Conservation (phyloP, 2,329 filamentous ascomycete species). For the Cercospora sp. region DNA sequence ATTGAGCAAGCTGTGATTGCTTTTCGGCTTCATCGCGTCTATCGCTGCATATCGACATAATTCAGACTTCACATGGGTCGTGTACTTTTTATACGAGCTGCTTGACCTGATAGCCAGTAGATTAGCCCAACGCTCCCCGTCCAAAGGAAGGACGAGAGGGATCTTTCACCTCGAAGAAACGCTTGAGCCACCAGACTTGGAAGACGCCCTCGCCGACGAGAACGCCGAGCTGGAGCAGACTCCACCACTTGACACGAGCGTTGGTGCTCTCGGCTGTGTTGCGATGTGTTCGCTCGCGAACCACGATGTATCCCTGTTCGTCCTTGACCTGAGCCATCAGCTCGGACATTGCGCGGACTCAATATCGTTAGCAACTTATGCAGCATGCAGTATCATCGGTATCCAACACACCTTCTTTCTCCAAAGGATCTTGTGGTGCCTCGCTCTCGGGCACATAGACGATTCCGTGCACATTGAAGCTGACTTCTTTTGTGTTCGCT, state of each 20-base stretch:
- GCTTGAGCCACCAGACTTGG: slow-evolving; percentile 98
- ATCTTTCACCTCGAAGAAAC: slow-evolving; percentile 60
- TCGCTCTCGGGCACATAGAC: slow-evolving; percentile 94
- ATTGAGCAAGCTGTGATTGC: slow-evolving; percentile 1
- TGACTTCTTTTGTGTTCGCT: slow-evolving; percentile 94
- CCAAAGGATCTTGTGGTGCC: slow-evolving; percentile 79
- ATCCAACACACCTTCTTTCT: slow-evolving; percentile 71
- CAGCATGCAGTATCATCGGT: not conserved
- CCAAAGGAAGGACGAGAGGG: slow-evolving; percentile 32
- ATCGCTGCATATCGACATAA: slow-evolving; percentile 18
- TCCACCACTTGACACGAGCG: slow-evolving; percentile 98
- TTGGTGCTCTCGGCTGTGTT: slow-evolving; percentile 99
- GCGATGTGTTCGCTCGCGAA: slow-evolving; percentile 92
- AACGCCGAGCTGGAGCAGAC: slow-evolving; percentile 88
- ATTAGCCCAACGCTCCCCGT: slow-evolving; percentile 36
- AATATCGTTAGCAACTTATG: slow-evolving; percentile 9
- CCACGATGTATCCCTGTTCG: slow-evolving; percentile 94
- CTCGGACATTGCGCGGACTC: slow-evolving; percentile 81
- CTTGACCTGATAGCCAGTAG: slow-evolving; percentile 40
- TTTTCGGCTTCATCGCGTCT: slow-evolving; percentile 12
- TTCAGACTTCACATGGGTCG: slow-evolving; percentile 8
- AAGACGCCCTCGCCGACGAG: slow-evolving; percentile 91
- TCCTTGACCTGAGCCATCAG: slow-evolving; percentile 91
- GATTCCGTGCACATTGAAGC: slow-evolving; percentile 98
- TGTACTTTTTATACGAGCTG: slow-evolving; percentile 37